Evolutionary conservation across 2,329 filamentous ascomycete genomes (phyloP).

Genomic region (Macrophomina tecta): DNA sequence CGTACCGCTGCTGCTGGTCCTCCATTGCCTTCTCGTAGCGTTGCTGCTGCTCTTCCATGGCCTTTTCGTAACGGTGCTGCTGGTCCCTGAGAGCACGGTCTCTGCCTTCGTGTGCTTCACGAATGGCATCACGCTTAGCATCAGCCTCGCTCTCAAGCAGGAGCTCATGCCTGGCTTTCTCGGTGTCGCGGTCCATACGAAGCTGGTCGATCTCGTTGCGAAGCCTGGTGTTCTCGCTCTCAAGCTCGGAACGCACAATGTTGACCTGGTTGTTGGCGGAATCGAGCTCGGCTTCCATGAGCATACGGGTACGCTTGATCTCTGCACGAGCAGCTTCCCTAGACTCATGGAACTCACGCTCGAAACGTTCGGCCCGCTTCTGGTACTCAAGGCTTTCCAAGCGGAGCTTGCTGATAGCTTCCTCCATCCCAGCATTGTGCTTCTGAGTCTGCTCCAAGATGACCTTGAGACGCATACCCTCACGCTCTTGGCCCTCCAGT

Average conservation of each 20-base stretch:
- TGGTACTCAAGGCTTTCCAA: slow-evolving; percentile 76
- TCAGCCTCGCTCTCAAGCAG: slow-evolving; percentile 80
- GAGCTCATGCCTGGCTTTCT: slow-evolving; percentile 81
- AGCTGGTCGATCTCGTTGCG: slow-evolving; percentile 78
- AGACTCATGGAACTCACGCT: slow-evolving; percentile 84
- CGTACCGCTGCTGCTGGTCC: slow-evolving; percentile 51
- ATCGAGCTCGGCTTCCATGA: slow-evolving; percentile 83
- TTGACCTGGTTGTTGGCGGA: slow-evolving; percentile 85
- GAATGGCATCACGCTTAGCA: slow-evolving; percentile 66
- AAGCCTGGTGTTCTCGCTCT: slow-evolving; percentile 75
- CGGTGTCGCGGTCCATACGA: slow-evolving; percentile 79
- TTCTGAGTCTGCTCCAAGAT: slow-evolving; percentile 67
- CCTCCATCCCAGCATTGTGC: slow-evolving; percentile 69
- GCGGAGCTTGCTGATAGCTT: slow-evolving; percentile 58
- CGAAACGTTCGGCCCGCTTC: slow-evolving; percentile 69
- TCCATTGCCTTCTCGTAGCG: slow-evolving; percentile 43
- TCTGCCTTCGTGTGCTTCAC: slow-evolving; percentile 59
- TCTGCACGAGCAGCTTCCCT: slow-evolving; percentile 80
- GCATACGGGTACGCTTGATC: slow-evolving; percentile 77
- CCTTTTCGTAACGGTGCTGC: slow-evolving; percentile 58
- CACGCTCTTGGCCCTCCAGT: slow-evolving; percentile 67
- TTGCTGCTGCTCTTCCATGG: slow-evolving; percentile 33
- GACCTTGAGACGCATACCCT: slow-evolving; percentile 78
- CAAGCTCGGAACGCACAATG: slow-evolving; percentile 78
- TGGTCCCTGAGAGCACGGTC: slow-evolving; percentile 63